Conservation (phyloP, 805 yeast species). For the Cephaloascus fragrans region DNA sequence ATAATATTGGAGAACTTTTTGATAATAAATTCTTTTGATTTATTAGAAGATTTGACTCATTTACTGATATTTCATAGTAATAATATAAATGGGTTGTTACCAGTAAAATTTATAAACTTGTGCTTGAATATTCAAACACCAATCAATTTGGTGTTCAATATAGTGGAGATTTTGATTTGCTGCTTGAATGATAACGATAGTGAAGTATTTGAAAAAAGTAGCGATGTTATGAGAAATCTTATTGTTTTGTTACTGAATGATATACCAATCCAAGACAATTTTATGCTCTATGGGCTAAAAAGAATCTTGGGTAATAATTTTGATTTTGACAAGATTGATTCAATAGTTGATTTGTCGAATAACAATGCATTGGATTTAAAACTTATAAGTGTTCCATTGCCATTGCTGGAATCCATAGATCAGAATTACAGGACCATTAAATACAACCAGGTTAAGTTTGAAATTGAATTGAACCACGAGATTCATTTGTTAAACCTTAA, state of each 20-base stretch:
- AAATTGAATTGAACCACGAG: constrained; percentile 27
- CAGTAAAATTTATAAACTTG: constrained; percentile 21
- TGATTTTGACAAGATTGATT: constrained; percentile 30
- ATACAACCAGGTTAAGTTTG: constrained; percentile 5
- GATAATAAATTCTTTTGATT: constrained; percentile 43
- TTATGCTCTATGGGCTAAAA: constrained; percentile 44
- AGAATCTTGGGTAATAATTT: constrained; percentile 41
- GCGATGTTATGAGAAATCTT: constrained; percentile 16
- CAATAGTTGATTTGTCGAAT: constrained; percentile 24
- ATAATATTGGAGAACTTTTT: constrained; percentile 41
- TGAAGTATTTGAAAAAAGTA: constrained; percentile 1
- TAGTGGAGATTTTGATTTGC: constrained; percentile 42
- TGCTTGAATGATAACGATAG: constrained; percentile 22
- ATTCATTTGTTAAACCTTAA: constrained; percentile 31
- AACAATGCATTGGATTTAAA: constrained; percentile 3
- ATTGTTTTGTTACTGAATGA: constrained; percentile 30
- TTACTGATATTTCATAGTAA: constrained; percentile 11
- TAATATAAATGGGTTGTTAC: constrained; percentile 20
- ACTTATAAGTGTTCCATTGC: constrained; percentile 12
- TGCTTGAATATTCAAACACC: constrained; percentile 45
- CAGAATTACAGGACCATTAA: constrained; percentile 3
- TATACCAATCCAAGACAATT: constrained; percentile 25
- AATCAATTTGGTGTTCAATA: constrained; percentile 38
- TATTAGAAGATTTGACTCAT: constrained; percentile 36
- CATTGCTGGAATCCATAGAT: constrained; percentile 12